Conservation (phyloP, 116 monocot species). For the Papilionanthe hybrid region DNA sequence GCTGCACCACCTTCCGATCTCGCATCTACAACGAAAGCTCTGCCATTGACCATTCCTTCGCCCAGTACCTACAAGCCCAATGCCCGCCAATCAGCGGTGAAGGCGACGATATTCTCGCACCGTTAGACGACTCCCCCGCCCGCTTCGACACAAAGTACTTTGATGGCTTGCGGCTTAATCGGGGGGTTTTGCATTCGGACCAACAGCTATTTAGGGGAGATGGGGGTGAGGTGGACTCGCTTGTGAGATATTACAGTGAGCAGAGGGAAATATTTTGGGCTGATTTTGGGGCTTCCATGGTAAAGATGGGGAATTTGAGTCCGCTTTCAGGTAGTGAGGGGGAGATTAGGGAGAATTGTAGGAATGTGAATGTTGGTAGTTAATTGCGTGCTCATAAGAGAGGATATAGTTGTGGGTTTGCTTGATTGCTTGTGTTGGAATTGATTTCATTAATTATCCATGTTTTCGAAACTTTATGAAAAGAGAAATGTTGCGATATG, state of each 20-base stretch:
- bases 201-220: slow-evolving; percentile 29
- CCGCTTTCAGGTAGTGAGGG: slow-evolving; percentile 22
- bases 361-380: slow-evolving; percentile 37
- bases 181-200: slow-evolving; percentile 71
- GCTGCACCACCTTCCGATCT: slow-evolving; percentile 56
- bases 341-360: slow-evolving; percentile 65
- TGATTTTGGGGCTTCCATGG: slow-evolving; percentile 61
- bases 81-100: slow-evolving; percentile 26
- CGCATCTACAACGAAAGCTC: slow-evolving; percentile 23
- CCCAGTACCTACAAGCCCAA: slow-evolving; percentile 60
- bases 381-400: background rate
- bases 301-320: slow-evolving; percentile 68
- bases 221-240: slow-evolving; percentile 14
- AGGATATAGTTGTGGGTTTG: too few species aligned
- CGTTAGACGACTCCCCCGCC: slow-evolving; percentile 58
- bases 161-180: slow-evolving; percentile 56
- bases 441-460: too few species aligned
- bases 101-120: slow-evolving; percentile 45
- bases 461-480: too few species aligned
- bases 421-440: too few species aligned
- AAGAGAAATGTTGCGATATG: too few species aligned
- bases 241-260: slow-evolving; percentile 46
- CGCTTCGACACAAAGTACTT: slow-evolving; percentile 92
- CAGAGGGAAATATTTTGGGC: slow-evolving; percentile 48
- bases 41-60: slow-evolving; percentile 26